These are phyloP conservation scores for Exophiala sideris DNA, from an alignment of 2,329 filamentous ascomycete genomes.

Conservation along the genomic window DNA sequence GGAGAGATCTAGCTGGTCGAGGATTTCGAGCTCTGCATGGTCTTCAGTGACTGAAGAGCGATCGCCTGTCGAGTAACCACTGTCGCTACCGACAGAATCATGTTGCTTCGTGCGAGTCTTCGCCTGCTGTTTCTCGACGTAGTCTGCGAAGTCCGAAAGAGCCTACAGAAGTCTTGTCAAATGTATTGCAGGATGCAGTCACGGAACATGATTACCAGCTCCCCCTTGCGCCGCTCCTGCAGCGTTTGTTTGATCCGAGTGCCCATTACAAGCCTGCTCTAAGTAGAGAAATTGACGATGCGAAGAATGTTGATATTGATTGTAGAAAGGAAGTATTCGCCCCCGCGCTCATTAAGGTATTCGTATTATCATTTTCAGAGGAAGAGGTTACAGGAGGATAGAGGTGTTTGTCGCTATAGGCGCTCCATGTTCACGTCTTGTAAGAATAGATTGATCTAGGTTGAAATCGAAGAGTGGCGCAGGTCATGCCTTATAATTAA, in stretches of 20 bases:
- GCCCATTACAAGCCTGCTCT: slow-evolving; percentile 45
- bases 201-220: slow-evolving; percentile 60
- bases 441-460: not conserved
- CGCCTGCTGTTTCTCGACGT: slow-evolving; percentile 90
- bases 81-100: slow-evolving; percentile 38
- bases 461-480: too few species aligned
- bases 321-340: slow-evolving; percentile 31
- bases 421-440: slow-evolving; percentile 3
- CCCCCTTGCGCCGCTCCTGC: slow-evolving; percentile 80
- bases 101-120: slow-evolving; percentile 39
- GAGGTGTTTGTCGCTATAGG: slow-evolving; percentile 23
- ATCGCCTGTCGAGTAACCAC: slow-evolving; percentile 37
- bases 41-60: slow-evolving; percentile 52
- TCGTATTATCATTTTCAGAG: slow-evolving; percentile 40
- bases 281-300: not conserved
- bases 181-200: slow-evolving; percentile 4
- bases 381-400: not conserved
- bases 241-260: slow-evolving; percentile 57
- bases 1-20: slow-evolving; percentile 71
- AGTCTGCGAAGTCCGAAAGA: slow-evolving; percentile 94
- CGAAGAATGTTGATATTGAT: not conserved
- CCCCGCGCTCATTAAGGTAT: slow-evolving; percentile 40
- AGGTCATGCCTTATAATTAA: not conserved
- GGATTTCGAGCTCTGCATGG: slow-evolving; percentile 84
- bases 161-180: slow-evolving; percentile 49